Evolutionary conservation across 495 filamentous ascomycete genomes (phyloP).

Genomic region (Xylaria castorea): DNA sequence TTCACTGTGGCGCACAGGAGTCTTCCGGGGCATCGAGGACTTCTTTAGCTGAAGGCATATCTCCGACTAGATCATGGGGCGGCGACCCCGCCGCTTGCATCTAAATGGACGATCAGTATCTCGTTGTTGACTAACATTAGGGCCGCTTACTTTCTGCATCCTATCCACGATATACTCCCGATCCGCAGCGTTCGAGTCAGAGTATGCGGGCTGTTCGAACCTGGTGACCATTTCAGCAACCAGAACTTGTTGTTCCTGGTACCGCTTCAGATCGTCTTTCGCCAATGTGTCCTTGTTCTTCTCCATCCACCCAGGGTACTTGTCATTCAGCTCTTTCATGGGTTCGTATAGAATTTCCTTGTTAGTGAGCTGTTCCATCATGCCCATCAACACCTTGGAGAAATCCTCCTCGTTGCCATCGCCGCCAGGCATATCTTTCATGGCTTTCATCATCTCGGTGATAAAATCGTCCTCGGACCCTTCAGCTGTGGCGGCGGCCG

Average conservation of each 20-base stretch:
- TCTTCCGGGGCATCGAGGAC: slow-evolving; percentile 72
- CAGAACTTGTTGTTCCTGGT: slow-evolving; percentile 80
- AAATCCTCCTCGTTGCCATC: slow-evolving; percentile 83
- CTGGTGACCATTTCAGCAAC: slow-evolving; percentile 86
- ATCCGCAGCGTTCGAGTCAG: slow-evolving; percentile 80
- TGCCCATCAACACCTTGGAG: slow-evolving; percentile 88
- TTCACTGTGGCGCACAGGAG: slow-evolving; percentile 74
- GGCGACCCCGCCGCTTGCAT: slow-evolving; percentile 96
- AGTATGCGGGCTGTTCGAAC: slow-evolving; percentile 81
- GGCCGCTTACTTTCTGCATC: slow-evolving; percentile 86
- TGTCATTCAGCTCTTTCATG: slow-evolving; percentile 94
- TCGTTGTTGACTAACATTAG: slow-evolving; percentile 19
- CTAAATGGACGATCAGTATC: slow-evolving; percentile 46
- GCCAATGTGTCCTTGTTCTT: slow-evolving; percentile 70
- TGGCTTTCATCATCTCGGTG: slow-evolving; percentile 83
- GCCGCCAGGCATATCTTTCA: slow-evolving; percentile 68
- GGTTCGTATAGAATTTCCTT: slow-evolving; percentile 98
- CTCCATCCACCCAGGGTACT: slow-evolving; percentile 87
- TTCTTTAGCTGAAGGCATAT: slow-evolving; percentile 80
- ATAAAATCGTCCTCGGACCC: slow-evolving; percentile 76
- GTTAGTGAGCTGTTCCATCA: slow-evolving; percentile 98
- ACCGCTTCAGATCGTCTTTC: slow-evolving; percentile 76
- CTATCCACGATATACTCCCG: slow-evolving; percentile 92
- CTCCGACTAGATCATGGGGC: slow-evolving; percentile 86
- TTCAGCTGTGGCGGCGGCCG: slow-evolving; percentile 74